phyloP scores from a whole-genome alignment of 495 filamentous ascomycete species.

The Neurospora intermedia region DNA sequence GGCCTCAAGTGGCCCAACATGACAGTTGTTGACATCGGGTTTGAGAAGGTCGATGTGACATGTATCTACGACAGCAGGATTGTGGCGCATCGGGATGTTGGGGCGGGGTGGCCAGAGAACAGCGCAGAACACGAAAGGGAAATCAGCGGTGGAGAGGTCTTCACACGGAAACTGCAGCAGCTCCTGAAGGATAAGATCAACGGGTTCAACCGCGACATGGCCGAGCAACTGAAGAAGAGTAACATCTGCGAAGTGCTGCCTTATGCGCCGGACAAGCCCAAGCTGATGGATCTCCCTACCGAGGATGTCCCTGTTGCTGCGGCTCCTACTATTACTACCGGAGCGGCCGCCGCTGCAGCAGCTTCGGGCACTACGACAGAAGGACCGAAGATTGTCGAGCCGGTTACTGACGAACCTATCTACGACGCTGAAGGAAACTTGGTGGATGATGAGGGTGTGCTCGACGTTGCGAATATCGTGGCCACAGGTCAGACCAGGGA shows the following conservation, averaged over 20 bases:
- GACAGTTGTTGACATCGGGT: constrained; percentile 82
- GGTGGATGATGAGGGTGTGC: constrained; percentile 65
- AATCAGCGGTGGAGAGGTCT: constrained; percentile 75
- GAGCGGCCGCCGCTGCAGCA: constrained; percentile 14
- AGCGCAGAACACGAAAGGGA: constrained; percentile 49
- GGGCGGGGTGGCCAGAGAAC: constrained; percentile 5
- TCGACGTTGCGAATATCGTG: constrained; percentile 92
- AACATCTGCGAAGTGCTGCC: constrained; percentile 81
- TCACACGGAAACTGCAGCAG: constrained; percentile 65
- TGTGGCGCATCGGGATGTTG: constrained; percentile 28
- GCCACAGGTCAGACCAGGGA: constrained; percentile 84
- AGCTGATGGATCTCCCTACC: constrained; percentile 38
- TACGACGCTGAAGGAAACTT: constrained; percentile 35
- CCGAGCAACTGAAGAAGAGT: constrained; percentile 87
- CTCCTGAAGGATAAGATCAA: constrained; percentile 49
- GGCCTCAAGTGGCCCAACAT: constrained; percentile 67
- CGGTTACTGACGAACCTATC: constrained; percentile 40
- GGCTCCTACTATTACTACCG: constrained; percentile 38
- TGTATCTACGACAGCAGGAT: constrained; percentile 71
- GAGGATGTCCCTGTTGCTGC: constrained; percentile 51
- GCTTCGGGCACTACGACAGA: constrained; percentile 14
- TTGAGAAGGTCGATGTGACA: constrained; percentile 82
- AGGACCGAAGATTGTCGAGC: constrained; percentile 23
- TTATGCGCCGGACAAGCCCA: constrained; percentile 47
- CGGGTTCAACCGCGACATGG: constrained; percentile 75